Evolutionary conservation across 176 grass and related monocot genomes (phyloP).

Genomic region (Triticum dicoccoides): DNA sequence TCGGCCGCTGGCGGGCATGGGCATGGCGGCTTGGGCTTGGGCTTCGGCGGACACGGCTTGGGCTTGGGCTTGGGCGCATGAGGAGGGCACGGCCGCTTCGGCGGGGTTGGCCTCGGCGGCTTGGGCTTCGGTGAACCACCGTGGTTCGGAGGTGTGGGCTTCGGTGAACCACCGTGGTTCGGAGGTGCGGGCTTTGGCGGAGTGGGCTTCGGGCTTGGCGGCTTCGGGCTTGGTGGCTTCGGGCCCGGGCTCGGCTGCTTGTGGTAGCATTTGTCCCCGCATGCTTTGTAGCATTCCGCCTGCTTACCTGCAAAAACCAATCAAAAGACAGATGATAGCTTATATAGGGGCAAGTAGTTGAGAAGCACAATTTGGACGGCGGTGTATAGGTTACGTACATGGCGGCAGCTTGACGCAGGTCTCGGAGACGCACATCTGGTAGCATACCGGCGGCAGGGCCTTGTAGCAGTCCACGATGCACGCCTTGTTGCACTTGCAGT

Average conservation of each 20-base stretch:
- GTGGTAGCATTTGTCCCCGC: conserved; percentile 28
- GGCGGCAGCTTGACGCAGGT: conserved; percentile 24
- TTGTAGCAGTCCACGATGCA: conserved; percentile 43
- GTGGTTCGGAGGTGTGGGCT: background rate
- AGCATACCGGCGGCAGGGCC: conserved; percentile 28
- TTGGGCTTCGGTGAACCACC: background rate
- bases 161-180: no score
- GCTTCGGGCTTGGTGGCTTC: no score
- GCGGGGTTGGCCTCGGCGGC: background rate
- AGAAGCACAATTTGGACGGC: no score
- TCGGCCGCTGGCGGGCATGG: background rate
- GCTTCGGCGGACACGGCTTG: background rate
- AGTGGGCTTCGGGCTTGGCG: no score
- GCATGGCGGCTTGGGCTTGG: background rate
- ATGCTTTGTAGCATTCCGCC: conserved; percentile 16
- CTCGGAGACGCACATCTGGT: conserved; percentile 34
- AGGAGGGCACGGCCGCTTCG: no score
- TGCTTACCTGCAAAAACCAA: conserved; percentile 12
- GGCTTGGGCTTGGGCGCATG: no score
- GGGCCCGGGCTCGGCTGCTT: background rate
- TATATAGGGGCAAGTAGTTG: background rate
- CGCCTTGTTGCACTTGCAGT: conserved; percentile 26
- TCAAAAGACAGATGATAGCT: background rate
- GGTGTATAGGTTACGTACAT: background rate
- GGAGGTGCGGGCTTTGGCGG: no score